A percentile compares a stretch with the other conserved stretches of the same genome.
These are phyloP conservation scores for Globisporangium lucens DNA, from an alignment of 352 stramenopile species.

Conservation along the genomic window DNA sequence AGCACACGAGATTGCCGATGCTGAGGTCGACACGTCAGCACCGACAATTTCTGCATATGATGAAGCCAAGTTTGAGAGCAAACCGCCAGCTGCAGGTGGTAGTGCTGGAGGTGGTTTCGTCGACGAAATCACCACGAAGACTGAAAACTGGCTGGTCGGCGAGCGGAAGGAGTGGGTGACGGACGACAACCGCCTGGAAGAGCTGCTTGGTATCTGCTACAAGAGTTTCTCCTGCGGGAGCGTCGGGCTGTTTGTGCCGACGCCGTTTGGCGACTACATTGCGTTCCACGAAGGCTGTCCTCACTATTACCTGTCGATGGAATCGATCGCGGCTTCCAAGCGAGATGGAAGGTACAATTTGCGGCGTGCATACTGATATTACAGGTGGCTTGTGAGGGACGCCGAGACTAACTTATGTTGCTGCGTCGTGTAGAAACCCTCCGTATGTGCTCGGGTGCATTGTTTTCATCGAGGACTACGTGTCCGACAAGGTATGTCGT, in stretches of 20 bases:
- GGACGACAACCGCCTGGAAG: constrained; percentile 64
- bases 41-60: constrained; percentile 4
- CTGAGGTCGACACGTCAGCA: constrained; percentile 30
- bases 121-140: constrained; percentile 19
- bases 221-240: constrained; percentile 73
- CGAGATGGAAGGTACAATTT: constrained; percentile 38
- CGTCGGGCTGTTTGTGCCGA: constrained; percentile 75
- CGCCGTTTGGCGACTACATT: constrained; percentile 80
- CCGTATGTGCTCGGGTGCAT: constrained; percentile 77
- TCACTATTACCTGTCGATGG: constrained; percentile 77
- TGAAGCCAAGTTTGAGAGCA: neutral
- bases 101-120: neutral
- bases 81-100: neutral
- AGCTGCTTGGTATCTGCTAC: constrained; percentile 80
- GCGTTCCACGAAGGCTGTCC: constrained; percentile 83
- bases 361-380: neutral
- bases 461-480: constrained; percentile 80
- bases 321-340: constrained; percentile 76
- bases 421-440: constrained; percentile 39
- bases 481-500: constrained; percentile 34
- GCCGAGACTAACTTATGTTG: constrained; percentile 7
- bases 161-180: constrained; percentile 47
- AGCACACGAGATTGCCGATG: constrained; percentile 18
- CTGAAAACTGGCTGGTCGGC: constrained; percentile 31
- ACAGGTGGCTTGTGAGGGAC: neutral